These are phyloP conservation scores for Pelargonium citronellum DNA, from an alignment of 441 rosid genomes.

Conservation along the genomic window DNA sequence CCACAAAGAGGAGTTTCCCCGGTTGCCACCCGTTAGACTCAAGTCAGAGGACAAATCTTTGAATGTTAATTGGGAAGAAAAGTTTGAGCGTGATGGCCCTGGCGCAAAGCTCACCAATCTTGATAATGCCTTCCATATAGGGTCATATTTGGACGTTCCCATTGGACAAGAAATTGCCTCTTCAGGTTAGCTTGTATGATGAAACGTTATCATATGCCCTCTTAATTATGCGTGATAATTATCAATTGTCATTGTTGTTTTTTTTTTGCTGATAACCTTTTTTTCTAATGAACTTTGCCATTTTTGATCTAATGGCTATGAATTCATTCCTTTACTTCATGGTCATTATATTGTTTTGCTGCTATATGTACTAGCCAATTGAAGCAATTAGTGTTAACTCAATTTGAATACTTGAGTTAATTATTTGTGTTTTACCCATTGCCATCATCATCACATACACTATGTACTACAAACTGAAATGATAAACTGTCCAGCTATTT, in stretches of 20 bases:
- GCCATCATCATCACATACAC: no score
- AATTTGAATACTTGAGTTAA: no score
- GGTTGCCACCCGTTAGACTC: slow-evolving; percentile 81
- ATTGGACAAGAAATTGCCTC: slow-evolving; percentile 79
- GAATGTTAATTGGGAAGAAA: slow-evolving; percentile 68
- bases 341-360: no score
- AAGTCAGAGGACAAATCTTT: slow-evolving; percentile 77
- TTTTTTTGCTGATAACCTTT: not conserved
- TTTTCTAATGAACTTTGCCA: not conserved
- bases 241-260: slow-evolving; percentile 1
- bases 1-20: slow-evolving; percentile 69
- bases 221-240: not conserved
- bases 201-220: not conserved
- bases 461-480: no score
- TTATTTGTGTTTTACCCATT: no score
- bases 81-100: slow-evolving; percentile 58
- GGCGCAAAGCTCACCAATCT: slow-evolving; percentile 41
- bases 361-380: no score
- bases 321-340: not conserved
- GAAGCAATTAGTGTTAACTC: no score
- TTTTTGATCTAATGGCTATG: not conserved
- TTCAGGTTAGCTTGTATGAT: slow-evolving; percentile 54
- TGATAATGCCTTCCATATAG: slow-evolving; percentile 60
- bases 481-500: no score
- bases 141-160: slow-evolving; percentile 83